Conservation (phyloP, 1,284 basidiomycete genomes). For the Apiotrichum akiyoshidainum region DNA sequence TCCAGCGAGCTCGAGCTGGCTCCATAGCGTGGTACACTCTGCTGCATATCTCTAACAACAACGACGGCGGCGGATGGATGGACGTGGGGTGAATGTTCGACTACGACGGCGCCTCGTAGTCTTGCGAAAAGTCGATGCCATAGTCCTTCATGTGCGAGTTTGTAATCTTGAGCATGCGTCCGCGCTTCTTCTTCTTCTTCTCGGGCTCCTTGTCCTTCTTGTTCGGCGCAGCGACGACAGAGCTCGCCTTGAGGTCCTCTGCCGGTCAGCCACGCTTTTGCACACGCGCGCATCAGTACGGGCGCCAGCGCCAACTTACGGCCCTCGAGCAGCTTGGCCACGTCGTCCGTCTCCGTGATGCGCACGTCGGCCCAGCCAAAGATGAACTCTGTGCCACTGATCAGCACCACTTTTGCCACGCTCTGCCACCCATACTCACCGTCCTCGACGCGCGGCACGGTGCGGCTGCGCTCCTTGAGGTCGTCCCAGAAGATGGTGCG, state of each 20-base stretch:
- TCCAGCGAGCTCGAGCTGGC: too few species aligned
- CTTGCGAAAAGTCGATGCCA: constrained; percentile 50
- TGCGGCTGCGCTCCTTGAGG: constrained; percentile 36
- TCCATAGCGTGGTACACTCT: too few species aligned
- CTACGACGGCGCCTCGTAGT: constrained; percentile 37
- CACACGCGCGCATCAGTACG: neutral
- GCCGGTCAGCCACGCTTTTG: neutral
- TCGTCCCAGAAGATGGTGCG: constrained; percentile 48
- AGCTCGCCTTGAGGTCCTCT: constrained; percentile 42
- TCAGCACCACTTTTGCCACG: neutral
- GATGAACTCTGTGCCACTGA: constrained; percentile 37
- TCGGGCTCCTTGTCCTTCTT: constrained; percentile 28
- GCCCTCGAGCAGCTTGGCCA: constrained; percentile 43
- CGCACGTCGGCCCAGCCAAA: constrained; percentile 46
- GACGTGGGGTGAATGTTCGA: too few species aligned
- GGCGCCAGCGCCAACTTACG: constrained; percentile 21
- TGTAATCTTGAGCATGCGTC: constrained; percentile 46
- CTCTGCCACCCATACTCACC: constrained; percentile 27
- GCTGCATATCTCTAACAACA: too few species aligned
- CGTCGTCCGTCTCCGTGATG: constrained; percentile 45
- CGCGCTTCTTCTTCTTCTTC: constrained; percentile 43
- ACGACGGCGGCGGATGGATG: too few species aligned
- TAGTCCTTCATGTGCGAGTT: constrained; percentile 50
- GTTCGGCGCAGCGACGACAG: constrained; percentile 32
- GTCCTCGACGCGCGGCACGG: constrained; percentile 42